Base-by-base conservation (phyloP, 1,139 yeast genomes). In the Pneumocystis jirovecii region DNA sequence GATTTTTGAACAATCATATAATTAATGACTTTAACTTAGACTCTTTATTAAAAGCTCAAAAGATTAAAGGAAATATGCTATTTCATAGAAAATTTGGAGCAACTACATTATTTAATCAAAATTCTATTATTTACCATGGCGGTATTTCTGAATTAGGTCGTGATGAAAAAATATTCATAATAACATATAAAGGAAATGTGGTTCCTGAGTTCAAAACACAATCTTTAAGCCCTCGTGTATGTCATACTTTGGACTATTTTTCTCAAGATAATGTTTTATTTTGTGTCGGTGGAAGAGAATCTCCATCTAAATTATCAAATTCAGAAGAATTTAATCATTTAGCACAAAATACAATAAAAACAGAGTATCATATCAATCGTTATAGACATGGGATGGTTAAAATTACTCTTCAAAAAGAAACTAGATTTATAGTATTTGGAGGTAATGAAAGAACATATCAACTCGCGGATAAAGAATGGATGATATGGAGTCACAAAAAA, bases 201-300 rank as follows among this genome's bases (percentile, higher is more conserved):
- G 40, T 65, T 61, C 63, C 12, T 35, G 63, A 34, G 61, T 66
- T 61, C n/a, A 21, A 2, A 45, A 19, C 61, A 1, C 25, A 37
- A 15, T 19, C 31, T n/a, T 66, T 68, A 2, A 68, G 71, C 12
- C 78, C 84, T 7, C 78, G 95, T 66, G 82, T 85, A 83, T 81
- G 87, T 68, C 91, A 87, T 70, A 76, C 83, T 0, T 70, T 83
- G 35, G 79, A 83, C 0, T 67, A 72, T 0, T 65, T 82, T 1
- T 70, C 34, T 50, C 29, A 72, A 1, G 70, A 72, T 5, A 71
- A 72, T 0, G 69, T 68, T 1, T 68, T 76, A 0, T 67, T 85
- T 1, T 69, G 86, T n/a, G 76, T 83, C 39, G 95, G 95, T 2
- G 96, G 96, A 1, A 79, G 95, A 68, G 76, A 81, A 2, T 79